Evolutionary conservation across 306 rosid species (phyloP), one percentile per base, ranked within the genome.

Genomic region (Citrullus amarus): DNA sequence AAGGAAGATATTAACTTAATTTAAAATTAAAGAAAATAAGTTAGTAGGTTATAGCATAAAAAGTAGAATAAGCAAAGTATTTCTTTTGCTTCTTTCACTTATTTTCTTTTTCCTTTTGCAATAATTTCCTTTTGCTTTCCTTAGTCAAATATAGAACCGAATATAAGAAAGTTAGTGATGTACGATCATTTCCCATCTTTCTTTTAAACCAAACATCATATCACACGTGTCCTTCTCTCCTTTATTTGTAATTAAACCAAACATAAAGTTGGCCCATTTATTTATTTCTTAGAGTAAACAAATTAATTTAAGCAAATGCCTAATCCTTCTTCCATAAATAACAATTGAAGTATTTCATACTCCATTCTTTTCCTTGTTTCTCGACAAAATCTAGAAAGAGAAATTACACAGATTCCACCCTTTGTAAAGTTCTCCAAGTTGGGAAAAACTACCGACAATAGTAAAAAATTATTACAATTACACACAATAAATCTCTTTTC

Each of bases 111-210:
- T 66, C 8, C 41, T 67, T 67, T 68, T 5, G 54, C 56, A 70
- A 25, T 70, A 43, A 67, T 67, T 9, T 67, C 2, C 17, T 0
- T n/a, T 65, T 65, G 13, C 25, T 65, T 65, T 69, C 12, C 13
- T 70, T 70, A 25, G 58, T 70, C 76, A 70, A 70, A 70, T 70
- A 20, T 22, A 43, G 58, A 70, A 70, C 41, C 76, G 76, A 70
- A 70, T 70, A 70, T 70, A 70, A 46, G 57, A 70, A 70, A 70
- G 76, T 44, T 25, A 25, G 76, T 43, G 74, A 44, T 12, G 75
- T 46, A 70, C 12, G 76, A 70, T 70, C 57, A 46, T 9, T 70
- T 69, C 76, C 57, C n/a, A 70, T 70, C 3, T 8, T 70, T 22
- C 2, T 7, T 13, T 46, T 6, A 5, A 70, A 25, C 76, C 76